Evolutionary conservation across 2,329 filamentous ascomycete genomes (phyloP).

Genomic region (Akanthomyces uredinophilus): DNA sequence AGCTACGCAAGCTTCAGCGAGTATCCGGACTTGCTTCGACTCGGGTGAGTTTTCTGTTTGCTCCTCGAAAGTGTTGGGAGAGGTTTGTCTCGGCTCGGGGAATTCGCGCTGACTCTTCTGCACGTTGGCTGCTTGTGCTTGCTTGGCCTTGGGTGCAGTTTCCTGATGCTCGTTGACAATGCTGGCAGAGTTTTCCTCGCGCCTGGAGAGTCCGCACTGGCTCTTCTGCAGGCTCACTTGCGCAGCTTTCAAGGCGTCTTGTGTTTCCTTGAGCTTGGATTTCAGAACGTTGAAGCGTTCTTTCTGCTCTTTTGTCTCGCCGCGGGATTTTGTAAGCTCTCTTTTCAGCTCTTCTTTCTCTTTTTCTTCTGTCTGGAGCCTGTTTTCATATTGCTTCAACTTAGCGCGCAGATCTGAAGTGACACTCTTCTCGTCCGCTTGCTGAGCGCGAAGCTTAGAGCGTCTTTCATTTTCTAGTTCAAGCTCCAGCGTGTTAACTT

Average conservation of each 20-base stretch:
- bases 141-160: background rate
- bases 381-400: conserved; percentile 33
- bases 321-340: conserved; percentile 55
- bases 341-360: conserved; percentile 42
- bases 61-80: background rate
- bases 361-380: conserved; percentile 36
- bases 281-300: conserved; percentile 65
- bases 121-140: conserved; percentile 50
- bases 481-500: conserved; percentile 70
- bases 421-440: conserved; percentile 20
- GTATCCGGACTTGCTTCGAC: background rate
- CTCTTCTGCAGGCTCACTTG: conserved; percentile 63
- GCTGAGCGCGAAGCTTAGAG: conserved; percentile 28
- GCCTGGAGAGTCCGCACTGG: conserved; percentile 32
- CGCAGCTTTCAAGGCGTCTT: conserved; percentile 26
- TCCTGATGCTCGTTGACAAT: background rate
- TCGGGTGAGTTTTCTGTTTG: background rate
- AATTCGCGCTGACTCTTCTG: conserved; percentile 52
- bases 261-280: conserved; percentile 62
- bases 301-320: conserved; percentile 60
- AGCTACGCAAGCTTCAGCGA: background rate
- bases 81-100: background rate
- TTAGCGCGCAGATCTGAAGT: conserved; percentile 34
- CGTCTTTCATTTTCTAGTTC: conserved; percentile 74
- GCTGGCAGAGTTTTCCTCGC: background rate